Conservation (phyloP, 495 filamentous ascomycete genomes). For the Talaromyces thailandensis region DNA sequence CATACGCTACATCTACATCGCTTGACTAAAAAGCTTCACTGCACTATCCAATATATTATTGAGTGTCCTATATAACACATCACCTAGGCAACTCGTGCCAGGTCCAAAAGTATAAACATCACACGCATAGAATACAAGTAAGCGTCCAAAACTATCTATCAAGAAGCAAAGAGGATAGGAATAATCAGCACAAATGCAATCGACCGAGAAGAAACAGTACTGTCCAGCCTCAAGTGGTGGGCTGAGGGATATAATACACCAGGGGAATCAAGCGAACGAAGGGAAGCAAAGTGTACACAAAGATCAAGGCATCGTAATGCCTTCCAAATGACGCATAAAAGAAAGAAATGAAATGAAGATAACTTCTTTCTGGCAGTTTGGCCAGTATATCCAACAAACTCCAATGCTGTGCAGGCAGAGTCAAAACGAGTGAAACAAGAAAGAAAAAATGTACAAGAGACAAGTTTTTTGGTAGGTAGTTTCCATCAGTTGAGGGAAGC, state of each 20-base stretch:
- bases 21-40: no score
- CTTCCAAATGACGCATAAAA: not conserved
- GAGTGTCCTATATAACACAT: not conserved
- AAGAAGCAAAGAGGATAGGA: not conserved
- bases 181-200: not conserved
- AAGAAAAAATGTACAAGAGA: constrained; percentile 1
- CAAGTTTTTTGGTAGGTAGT: not conserved
- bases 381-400: constrained; percentile 3
- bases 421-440: not conserved
- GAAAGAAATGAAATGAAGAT: not conserved
- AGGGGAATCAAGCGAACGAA: constrained; percentile 3
- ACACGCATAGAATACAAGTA: not conserved
- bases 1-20: no score
- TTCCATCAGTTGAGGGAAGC: not conserved
- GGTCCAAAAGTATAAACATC: not conserved
- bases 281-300: not conserved
- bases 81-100: not conserved
- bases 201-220: constrained; percentile 4
- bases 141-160: constrained; percentile 1
- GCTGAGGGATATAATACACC: not conserved
- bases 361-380: constrained; percentile 4
- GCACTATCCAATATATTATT: not conserved
- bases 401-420: constrained; percentile 5
- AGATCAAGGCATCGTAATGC: not conserved
- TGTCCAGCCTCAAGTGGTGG: not conserved